These are phyloP conservation scores for Metarhizium brunneum DNA, from an alignment of 2,329 filamentous ascomycete species.

Conservation along the genomic window DNA sequence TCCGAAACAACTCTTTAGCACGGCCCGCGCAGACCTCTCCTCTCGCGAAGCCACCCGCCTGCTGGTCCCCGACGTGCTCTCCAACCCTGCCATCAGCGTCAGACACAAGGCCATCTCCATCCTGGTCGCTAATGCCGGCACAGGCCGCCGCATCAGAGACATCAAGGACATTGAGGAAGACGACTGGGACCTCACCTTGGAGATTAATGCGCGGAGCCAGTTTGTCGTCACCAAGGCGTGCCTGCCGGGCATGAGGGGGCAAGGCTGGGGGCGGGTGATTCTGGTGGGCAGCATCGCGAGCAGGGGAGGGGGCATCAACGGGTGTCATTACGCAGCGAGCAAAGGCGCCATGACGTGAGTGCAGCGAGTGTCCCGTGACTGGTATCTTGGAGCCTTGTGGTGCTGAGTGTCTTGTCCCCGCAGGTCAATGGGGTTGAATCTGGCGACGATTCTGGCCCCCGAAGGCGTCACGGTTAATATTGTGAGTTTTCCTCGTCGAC, in stretches of 20 bases:
- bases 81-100: conserved; percentile 6
- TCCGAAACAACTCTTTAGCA: conserved; percentile 18
- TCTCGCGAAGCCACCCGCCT: conserved; percentile 14
- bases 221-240: conserved; percentile 7
- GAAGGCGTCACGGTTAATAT: conserved; percentile 26
- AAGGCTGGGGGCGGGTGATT: conserved; percentile 22
- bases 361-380: not conserved
- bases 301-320: conserved; percentile 23
- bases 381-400: not conserved
- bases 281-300: conserved; percentile 24
- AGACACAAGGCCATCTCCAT: conserved; percentile 21
- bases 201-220: too few species aligned
- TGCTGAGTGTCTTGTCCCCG: conserved; percentile 1
- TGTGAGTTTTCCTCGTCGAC: conserved; percentile 11
- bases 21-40: conserved; percentile 18
- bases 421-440: conserved; percentile 26
- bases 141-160: conserved; percentile 21
- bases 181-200: too few species aligned
- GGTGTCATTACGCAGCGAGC: conserved; percentile 25
- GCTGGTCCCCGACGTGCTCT: conserved; percentile 14
- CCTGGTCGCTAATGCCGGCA: conserved; percentile 22
- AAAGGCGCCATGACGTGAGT: conserved; percentile 20
- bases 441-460: conserved; percentile 21
- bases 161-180: too few species aligned
- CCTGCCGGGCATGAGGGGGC: conserved; percentile 19